Evolutionary conservation across 305 asterid genomes (phyloP), one percentile per base, ranked within the genome.

Genomic region (Rubia peregrina): DNA sequence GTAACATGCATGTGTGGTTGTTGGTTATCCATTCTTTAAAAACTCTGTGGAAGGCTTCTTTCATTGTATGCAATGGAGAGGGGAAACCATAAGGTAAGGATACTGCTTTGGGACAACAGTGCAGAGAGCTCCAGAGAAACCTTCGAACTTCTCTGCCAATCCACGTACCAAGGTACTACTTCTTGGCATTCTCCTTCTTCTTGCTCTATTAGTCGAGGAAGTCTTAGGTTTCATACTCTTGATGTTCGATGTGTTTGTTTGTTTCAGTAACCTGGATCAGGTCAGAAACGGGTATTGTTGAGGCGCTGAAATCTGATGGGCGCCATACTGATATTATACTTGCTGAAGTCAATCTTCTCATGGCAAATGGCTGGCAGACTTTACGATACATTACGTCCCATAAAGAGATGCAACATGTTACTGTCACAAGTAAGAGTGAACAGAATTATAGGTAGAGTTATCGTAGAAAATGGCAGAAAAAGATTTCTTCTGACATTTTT

Each of bases 311-410:
- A 33, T 76, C 80, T 13, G 73, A 81, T 61, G 93, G 90, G 51
- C 83, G 83, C 68, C 74, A 49, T 3, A 74, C 85, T 7, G 85
- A 90, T 49, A 81, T 90, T 30, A 85, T 88, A 46, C 88, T 90
- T 3, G 88, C 84, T 6, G 86, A 83, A 65, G 88, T 83, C 30
- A 74, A 76, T 46, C 83, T 86, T 44, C 74, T 86, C 17, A 88
- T 88, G 85, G 85, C 81, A 19, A 80, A 86, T 71, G 84, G 80
- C 1, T 86, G 86, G 0, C 63, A 59, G 65, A 67, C 85, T 10
- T 40, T 90, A 86, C 80, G 80, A 69, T 77, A 81, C 73, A 86
- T 88, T 68, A 80, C 81, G 85, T 76, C 69, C 22, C 80, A 84
- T 22, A 71, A 81, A 42, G 74, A 74, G 30, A 72, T 86, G 76